phyloP scores from a whole-genome alignment of 345 rosid species.

The Rhizophora apiculata region DNA sequence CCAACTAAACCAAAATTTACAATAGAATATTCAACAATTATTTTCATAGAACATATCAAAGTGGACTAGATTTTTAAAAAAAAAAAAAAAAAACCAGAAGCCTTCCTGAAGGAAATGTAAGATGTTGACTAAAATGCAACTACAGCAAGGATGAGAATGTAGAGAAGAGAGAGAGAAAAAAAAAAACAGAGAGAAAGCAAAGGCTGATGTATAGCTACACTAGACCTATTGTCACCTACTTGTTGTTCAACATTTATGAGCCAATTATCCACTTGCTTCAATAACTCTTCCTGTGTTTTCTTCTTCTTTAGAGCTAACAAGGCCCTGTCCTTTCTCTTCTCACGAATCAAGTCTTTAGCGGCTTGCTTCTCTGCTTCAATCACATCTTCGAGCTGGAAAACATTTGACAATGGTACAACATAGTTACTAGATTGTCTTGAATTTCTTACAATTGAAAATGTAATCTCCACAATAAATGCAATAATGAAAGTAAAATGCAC shows the following conservation, averaged over 20 bases:
- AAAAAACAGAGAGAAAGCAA: neutral
- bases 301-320: constrained; percentile 93
- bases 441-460: too few relatives aligned
- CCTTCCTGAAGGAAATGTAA: too few relatives aligned
- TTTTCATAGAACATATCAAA: neutral
- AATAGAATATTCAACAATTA: neutral
- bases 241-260: constrained; percentile 95
- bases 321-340: constrained; percentile 86
- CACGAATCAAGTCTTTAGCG: constrained; percentile 74
- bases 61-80: neutral
- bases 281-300: constrained; percentile 78
- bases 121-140: too few relatives aligned
- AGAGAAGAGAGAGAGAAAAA: neutral
- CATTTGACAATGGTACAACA: too few relatives aligned
- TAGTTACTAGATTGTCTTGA: too few relatives aligned
- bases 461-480: too few relatives aligned
- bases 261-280: constrained; percentile 94
- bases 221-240: constrained; percentile 33
- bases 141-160: neutral
- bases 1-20: constrained; percentile 47
- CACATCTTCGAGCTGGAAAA: constrained; percentile 62
- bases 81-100: too few relatives aligned
- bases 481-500: too few relatives aligned
- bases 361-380: constrained; percentile 94
- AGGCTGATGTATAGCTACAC: neutral